Percentiles rank a stretch among this genome's conserved stretches.
phyloP scores from a whole-genome alignment of 1,284 basidiomycete species.

The Chalciporus piperatoides region DNA sequence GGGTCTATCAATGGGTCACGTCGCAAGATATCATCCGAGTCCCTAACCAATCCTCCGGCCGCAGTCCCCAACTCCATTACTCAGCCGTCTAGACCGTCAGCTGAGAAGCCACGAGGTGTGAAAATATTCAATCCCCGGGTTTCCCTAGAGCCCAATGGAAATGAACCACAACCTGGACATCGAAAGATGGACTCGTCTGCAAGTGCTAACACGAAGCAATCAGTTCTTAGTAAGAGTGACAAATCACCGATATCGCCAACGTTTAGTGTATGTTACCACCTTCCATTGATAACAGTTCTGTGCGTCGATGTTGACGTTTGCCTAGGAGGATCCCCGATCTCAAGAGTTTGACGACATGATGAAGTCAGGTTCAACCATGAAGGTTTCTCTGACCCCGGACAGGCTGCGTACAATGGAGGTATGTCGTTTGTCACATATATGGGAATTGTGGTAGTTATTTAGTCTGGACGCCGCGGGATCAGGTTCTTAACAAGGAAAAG shows the following conservation, averaged over 20 bases:
- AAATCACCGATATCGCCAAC: constrained; percentile 35
- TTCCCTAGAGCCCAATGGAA: constrained; percentile 42
- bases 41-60: constrained; percentile 23
- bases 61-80: constrained; percentile 17
- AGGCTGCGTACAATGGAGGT: constrained; percentile 89
- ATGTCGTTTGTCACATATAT: constrained; percentile 32
- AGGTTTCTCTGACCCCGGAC: constrained; percentile 92
- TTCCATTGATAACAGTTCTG: not conserved
- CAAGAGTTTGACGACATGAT: constrained; percentile 90
- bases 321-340: constrained; percentile 51
- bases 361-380: constrained; percentile 85
- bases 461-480: constrained; percentile 21
- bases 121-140: constrained; percentile 52
- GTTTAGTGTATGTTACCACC: constrained; percentile 30
- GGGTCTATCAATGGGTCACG: constrained; percentile 24
- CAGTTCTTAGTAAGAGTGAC: constrained; percentile 32
- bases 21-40: constrained; percentile 33
- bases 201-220: constrained; percentile 46
- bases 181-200: constrained; percentile 51
- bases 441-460: constrained; percentile 19
- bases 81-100: constrained; percentile 46
- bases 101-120: constrained; percentile 55
- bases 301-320: constrained; percentile 4
- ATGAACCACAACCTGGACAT: constrained; percentile 41
- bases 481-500: constrained; percentile 70